These are phyloP conservation scores for Rhipidocladum racemiflorum DNA, from an alignment of 176 grass and related monocot genomes.

Conservation along the genomic window DNA sequence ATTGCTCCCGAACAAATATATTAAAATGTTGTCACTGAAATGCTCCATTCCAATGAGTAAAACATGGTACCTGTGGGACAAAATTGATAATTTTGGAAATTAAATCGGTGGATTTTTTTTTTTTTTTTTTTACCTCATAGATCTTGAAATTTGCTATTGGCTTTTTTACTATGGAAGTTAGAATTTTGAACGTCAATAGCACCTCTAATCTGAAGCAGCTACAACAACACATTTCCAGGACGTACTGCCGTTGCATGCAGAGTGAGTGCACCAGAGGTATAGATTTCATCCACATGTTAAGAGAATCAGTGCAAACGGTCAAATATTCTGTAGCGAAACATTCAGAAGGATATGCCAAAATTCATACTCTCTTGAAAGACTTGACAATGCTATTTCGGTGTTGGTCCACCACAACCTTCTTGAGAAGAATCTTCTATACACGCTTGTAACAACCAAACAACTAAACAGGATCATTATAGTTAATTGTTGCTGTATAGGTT, in stretches of 20 bases:
- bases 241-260: not conserved
- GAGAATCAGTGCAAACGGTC: not conserved
- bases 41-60: not conserved
- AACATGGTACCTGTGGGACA: too few species aligned
- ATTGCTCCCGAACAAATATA: not conserved
- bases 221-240: not conserved
- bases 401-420: conserved; percentile 9
- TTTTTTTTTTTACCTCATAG: too few species aligned
- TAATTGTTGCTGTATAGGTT: not conserved
- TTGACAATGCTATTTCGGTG: conserved; percentile 12
- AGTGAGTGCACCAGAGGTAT: not conserved
- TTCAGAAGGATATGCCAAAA: conserved; percentile 14
- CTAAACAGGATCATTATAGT: not conserved
- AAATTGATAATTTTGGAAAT: not conserved
- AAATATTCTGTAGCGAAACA: not conserved
- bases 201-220: not conserved
- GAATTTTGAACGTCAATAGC: not conserved
- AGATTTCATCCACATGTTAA: conserved; percentile 3
- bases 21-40: not conserved
- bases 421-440: conserved; percentile 11
- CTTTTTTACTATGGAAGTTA: not conserved
- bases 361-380: conserved; percentile 30
- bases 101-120: not conserved
- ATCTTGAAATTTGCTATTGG: not conserved
- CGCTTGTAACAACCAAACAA: conserved; percentile 19